Evolutionary conservation across 2,329 filamentous ascomycete species (phyloP), one percentile per base, ranked within the genome.

Genomic region (Botrytis aclada): DNA sequence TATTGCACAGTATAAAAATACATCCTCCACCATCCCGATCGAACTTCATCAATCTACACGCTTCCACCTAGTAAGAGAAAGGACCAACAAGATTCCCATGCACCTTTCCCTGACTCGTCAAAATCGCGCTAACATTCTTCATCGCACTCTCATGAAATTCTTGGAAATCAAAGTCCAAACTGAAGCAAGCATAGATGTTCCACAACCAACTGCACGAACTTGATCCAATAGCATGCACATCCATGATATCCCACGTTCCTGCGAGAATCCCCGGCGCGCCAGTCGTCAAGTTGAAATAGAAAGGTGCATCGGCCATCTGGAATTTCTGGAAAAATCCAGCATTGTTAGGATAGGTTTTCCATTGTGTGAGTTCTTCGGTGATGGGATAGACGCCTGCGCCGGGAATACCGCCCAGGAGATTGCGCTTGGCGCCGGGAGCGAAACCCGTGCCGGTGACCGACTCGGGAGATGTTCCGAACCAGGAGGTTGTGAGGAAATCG

Each of bases 141-240:
- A 69, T 69, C 2, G 65, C 65, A 41, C 65, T 69, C 65, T 69
- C 65, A 41, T 69, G 65, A 32, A 69, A 69, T 18, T 22, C 65
- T n/a, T 41, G 16, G 25, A 69, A 69, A 43, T 56, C 47, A 32
- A 69, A 69, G 1, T 69, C 65, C n/a, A 69, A 9, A 25, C n/a
- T 32, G 12, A 69, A 69, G 32, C 65, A 69, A 56, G 65, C 65
- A 69, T 69, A 69, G 37, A 69, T 69, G 32, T 69, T 69, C 65
- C 65, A 69, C 65, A 69, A 69, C 65, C 65, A 69, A 32, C 47
- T 69, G 3, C 34, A 25, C 4, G 25, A 41, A 0, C 1, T 41
- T 5, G 65, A 9, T 32, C 47, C 47, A 56, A 69, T 32, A 6
- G 65, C 65, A 43, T 69, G 47, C 10, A 69, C 47, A 43, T 69